These are phyloP conservation scores for Pyricularia pennisetigena DNA, from an alignment of 2,329 filamentous ascomycete species.

Conservation along the genomic window DNA sequence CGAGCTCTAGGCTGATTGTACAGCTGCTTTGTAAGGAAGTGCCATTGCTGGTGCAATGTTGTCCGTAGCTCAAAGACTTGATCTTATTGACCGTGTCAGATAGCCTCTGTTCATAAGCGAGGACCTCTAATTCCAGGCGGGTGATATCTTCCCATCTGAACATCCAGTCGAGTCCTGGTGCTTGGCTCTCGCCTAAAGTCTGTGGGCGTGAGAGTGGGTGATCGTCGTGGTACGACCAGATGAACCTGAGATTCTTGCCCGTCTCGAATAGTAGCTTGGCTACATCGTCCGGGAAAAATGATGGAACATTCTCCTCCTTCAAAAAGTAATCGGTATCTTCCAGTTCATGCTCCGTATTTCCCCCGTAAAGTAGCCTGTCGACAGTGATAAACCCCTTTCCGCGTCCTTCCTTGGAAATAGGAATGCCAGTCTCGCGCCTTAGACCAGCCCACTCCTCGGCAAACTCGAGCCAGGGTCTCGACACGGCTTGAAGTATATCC, in stretches of 20 bases:
- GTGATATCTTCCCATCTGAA: conserved; percentile 65
- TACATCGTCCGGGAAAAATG: conserved; percentile 62
- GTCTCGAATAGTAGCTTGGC: conserved; percentile 68
- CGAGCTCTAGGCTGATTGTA: conserved; percentile 17
- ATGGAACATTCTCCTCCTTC: conserved; percentile 55
- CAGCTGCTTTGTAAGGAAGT: not conserved
- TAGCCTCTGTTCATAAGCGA: conserved; percentile 37
- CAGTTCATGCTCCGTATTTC: conserved; percentile 49
- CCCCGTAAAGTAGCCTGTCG: conserved; percentile 40
- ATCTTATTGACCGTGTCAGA: conserved; percentile 17
- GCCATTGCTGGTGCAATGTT: not conserved
- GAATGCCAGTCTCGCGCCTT: conserved; percentile 43
- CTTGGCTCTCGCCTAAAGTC: conserved; percentile 32
- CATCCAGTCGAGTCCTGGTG: conserved; percentile 55
- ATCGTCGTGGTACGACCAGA: conserved; percentile 59
- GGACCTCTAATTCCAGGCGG: conserved; percentile 49
- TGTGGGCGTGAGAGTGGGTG: conserved; percentile 55
- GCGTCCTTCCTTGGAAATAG: conserved; percentile 37
- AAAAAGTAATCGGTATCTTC: conserved; percentile 53
- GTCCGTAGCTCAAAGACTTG: conserved; percentile 5
- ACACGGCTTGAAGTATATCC: conserved; percentile 43
- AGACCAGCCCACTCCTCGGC: conserved; percentile 70
- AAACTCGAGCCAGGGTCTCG: conserved; percentile 23
- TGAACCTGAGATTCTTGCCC: conserved; percentile 64
- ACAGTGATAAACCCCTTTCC: conserved; percentile 52